Evolutionary conservation across 2,329 filamentous ascomycete genomes (phyloP).

Genomic region (Exserohilum rostratum): DNA sequence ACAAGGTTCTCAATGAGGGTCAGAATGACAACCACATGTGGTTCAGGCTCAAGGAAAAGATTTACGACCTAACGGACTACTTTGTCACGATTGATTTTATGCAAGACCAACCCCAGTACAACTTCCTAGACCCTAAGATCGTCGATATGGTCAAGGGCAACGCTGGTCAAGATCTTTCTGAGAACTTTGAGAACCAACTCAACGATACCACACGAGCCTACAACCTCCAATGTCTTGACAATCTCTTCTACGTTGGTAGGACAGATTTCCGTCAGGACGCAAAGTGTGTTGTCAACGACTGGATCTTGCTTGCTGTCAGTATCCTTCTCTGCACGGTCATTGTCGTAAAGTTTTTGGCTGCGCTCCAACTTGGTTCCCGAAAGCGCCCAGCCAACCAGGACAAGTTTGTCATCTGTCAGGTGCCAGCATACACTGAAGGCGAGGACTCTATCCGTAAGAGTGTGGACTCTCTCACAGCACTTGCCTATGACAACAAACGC

Average conservation of each 20-base stretch:
- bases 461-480: constrained; percentile 88
- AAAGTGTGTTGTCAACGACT: constrained; percentile 87
- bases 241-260: constrained; percentile 81
- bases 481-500: constrained; percentile 97
- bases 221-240: constrained; percentile 80
- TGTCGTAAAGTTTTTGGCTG: constrained; percentile 85
- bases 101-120: constrained; percentile 63
- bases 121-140: constrained; percentile 74
- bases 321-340: constrained; percentile 82
- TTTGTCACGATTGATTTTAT: constrained; percentile 74
- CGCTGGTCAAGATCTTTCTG: constrained; percentile 78
- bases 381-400: constrained; percentile 87
- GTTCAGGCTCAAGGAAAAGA: constrained; percentile 74
- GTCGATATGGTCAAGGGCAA: constrained; percentile 73
- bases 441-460: constrained; percentile 94
- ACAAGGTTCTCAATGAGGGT: constrained; percentile 68
- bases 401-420: constrained; percentile 98
- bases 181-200: constrained; percentile 64
- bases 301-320: constrained; percentile 86
- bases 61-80: constrained; percentile 94
- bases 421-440: constrained; percentile 96
- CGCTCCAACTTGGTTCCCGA: constrained; percentile 92
- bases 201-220: constrained; percentile 63
- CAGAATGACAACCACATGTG: constrained; percentile 72
- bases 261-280: constrained; percentile 81